Conservation (phyloP, 2,329 filamentous ascomycete genomes). For the Niveomyces coronatus region DNA sequence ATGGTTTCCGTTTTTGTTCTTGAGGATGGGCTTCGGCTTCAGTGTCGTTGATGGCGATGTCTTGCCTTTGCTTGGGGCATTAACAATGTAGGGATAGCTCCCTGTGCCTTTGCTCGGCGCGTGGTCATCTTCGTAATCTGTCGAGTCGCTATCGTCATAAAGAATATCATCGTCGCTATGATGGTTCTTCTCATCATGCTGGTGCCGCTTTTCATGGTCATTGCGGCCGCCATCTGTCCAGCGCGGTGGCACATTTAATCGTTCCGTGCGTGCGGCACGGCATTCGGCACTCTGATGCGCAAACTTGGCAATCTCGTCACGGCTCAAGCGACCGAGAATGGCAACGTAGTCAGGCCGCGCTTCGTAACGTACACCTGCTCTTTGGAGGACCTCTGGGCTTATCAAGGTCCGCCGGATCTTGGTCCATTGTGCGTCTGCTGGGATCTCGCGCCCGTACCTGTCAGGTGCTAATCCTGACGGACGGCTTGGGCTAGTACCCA, state of each 20-base stretch:
- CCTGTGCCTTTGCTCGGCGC: conserved; percentile 20
- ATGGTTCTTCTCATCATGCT: conserved; percentile 21
- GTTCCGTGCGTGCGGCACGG: conserved; percentile 28
- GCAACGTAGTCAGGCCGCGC: conserved; percentile 51
- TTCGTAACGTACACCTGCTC: conserved; percentile 48
- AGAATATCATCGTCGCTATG: conserved; percentile 21
- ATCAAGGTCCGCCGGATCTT: conserved; percentile 44
- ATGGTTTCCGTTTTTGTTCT: conserved; percentile 48
- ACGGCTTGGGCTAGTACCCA: conserved; percentile 5
- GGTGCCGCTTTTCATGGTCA: conserved; percentile 11
- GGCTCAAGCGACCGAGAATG: conserved; percentile 43
- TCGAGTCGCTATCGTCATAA: conserved; percentile 22
- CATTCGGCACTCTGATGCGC: conserved; percentile 39
- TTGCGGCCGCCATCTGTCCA: conserved; percentile 8
- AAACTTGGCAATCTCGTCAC: conserved; percentile 40
- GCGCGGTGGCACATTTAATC: conserved; percentile 1
- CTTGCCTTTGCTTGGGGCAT: conserved; percentile 22
- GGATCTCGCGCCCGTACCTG: conserved; percentile 44
- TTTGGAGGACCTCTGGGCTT: conserved; percentile 46
- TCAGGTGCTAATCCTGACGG: conserved; percentile 42
- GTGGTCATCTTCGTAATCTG: conserved; percentile 25
- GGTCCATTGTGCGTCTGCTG: conserved; percentile 48
- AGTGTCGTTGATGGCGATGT: conserved; percentile 26
- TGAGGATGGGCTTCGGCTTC: conserved; percentile 48
- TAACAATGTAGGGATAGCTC: conserved; percentile 28